phyloP scores from a whole-genome alignment of 805 yeast species.

The Torulaspora delbrueckii region DNA sequence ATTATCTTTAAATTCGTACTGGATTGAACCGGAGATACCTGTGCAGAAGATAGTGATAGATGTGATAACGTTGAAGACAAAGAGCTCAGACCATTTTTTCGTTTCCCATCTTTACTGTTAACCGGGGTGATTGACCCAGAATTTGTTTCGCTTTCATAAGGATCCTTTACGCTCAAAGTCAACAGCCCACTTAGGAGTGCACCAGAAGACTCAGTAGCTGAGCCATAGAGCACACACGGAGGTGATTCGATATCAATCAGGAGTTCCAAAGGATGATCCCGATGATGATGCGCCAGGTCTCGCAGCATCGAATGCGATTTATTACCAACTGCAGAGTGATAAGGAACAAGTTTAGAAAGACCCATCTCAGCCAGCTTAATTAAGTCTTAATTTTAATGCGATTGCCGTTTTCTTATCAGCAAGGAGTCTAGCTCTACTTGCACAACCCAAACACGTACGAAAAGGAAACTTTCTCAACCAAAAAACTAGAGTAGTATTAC shows the following conservation, averaged over 20 bases:
- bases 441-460: background rate
- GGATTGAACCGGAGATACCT: constrained; percentile 21
- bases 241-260: constrained; percentile 78
- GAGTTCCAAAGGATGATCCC: constrained; percentile 41
- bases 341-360: constrained; percentile 15
- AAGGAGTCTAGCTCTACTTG: constrained; percentile 1
- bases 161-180: constrained; percentile 47
- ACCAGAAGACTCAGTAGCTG: constrained; percentile 74
- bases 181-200: constrained; percentile 79
- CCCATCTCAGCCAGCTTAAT: constrained; percentile 10
- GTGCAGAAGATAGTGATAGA: constrained; percentile 16
- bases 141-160: constrained; percentile 15
- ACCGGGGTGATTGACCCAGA: constrained; percentile 18
- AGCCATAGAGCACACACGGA: constrained; percentile 81
- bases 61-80: constrained; percentile 25
- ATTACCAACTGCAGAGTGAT: constrained; percentile 4
- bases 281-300: constrained; percentile 10
- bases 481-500: background rate
- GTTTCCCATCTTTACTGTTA: constrained; percentile 14
- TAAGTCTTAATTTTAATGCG: background rate
- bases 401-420: background rate
- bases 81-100: constrained; percentile 16
- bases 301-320: constrained; percentile 7
- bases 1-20: constrained; percentile 28
- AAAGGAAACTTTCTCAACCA: background rate